Percentiles rank a stretch among this genome's conserved stretches.
Conservation (phyloP, 805 yeast species). For the Torulaspora gathmanii region DNA sequence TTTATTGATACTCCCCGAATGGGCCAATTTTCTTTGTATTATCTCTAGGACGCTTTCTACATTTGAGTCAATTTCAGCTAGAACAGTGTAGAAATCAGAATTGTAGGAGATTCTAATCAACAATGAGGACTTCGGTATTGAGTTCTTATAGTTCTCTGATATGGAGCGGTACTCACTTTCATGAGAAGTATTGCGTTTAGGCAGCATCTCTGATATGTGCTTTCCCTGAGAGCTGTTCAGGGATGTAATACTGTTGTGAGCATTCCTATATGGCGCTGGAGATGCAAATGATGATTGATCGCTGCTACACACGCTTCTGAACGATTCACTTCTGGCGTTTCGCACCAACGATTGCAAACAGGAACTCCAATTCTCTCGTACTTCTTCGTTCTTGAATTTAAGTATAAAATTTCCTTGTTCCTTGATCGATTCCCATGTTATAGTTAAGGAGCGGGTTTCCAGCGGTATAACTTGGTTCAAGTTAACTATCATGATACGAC, state of each 20-base stretch:
- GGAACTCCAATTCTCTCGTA: conserved; percentile 73
- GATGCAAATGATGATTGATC: conserved; percentile 27
- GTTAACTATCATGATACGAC: conserved; percentile 75
- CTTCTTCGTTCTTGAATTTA: conserved; percentile 78
- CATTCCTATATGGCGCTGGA: conserved; percentile 19
- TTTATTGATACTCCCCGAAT: conserved; percentile 48
- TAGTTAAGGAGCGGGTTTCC: conserved; percentile 55
- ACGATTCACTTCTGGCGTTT: conserved; percentile 34
- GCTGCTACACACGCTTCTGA: conserved; percentile 28
- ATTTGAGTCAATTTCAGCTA: conserved; percentile 51
- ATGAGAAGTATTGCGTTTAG: conserved; percentile 20
- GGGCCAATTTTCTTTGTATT: conserved; percentile 52
- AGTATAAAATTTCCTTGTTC: conserved; percentile 84
- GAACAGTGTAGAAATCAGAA: conserved; percentile 55
- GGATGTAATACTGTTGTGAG: conserved; percentile 31
- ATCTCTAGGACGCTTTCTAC: conserved; percentile 52
- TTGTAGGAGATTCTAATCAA: conserved; percentile 42
- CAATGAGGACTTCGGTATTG: conserved; percentile 38
- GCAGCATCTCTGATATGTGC: conserved; percentile 31
- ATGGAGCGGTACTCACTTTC: conserved; percentile 38
- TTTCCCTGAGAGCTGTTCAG: conserved; percentile 23
- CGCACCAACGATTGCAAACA: conserved; percentile 45
- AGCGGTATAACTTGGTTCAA: conserved; percentile 44
- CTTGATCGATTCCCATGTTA: conserved; percentile 79
- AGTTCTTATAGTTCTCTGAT: conserved; percentile 39